Evolutionary conservation across 148 eudicot genomes (phyloP).

Genomic region (Dysphania ambrosioides): DNA sequence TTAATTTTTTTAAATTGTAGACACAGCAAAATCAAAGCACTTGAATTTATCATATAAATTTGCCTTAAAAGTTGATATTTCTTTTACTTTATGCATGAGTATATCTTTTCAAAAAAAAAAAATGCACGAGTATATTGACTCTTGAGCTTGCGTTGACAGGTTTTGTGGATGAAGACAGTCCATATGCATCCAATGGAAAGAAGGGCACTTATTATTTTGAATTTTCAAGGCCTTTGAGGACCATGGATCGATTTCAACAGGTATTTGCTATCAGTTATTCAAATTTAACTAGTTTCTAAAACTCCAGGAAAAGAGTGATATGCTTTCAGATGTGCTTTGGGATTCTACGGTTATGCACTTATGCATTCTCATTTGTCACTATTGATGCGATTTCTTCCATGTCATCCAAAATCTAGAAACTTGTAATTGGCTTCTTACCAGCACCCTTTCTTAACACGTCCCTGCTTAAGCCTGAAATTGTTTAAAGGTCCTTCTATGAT

Average conservation of each 20-base stretch:
- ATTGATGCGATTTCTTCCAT: background rate
- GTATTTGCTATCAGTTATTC: slow-evolving; percentile 36
- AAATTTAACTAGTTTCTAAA: too few relatives aligned
- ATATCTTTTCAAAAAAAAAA: too few relatives aligned
- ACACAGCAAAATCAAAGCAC: background rate
- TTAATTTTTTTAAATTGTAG: too few relatives aligned
- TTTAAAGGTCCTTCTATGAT: too few relatives aligned
- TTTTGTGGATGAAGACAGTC: slow-evolving; percentile 70
- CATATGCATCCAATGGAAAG: slow-evolving; percentile 57
- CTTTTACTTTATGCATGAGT: background rate
- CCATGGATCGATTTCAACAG: slow-evolving; percentile 93
- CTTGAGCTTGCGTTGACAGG: slow-evolving; percentile 41
- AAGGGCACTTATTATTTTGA: slow-evolving; percentile 87
- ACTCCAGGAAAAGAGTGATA: background rate
- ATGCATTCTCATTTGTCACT: background rate
- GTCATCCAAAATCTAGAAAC: too few relatives aligned
- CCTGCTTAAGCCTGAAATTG: too few relatives aligned
- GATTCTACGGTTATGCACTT: background rate
- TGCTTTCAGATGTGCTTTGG: background rate
- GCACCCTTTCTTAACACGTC: too few relatives aligned
- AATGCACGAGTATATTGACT: too few relatives aligned
- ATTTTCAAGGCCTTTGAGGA: slow-evolving; percentile 80
- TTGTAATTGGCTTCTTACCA: too few relatives aligned
- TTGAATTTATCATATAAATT: background rate
- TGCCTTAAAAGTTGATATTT: background rate